Percentiles rank a stretch among this genome's conserved stretches.
These are phyloP conservation scores for Penicillium antarcticum DNA, from an alignment of 495 filamentous ascomycete genomes.

Conservation along the genomic window DNA sequence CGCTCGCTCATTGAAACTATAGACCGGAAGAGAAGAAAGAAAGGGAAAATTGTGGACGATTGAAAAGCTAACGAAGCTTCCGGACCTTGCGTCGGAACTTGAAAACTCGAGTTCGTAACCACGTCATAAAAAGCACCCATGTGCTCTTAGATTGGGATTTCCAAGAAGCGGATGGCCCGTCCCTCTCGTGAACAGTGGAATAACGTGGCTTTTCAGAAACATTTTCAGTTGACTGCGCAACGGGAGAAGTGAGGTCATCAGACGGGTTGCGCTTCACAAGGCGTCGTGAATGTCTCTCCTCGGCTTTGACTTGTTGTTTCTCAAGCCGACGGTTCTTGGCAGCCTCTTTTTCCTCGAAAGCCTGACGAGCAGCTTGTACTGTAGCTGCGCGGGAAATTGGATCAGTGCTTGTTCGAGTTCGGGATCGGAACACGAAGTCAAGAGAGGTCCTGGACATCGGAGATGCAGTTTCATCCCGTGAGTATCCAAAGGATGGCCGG, in stretches of 20 bases:
- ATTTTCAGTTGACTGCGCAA: constrained; percentile 6
- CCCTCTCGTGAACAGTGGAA: background rate
- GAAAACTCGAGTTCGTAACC: constrained; percentile 45
- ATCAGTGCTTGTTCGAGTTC: constrained; percentile 44
- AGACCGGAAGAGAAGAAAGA: background rate
- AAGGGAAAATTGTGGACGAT: background rate
- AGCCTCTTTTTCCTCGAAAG: constrained; percentile 58
- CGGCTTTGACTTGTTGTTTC: constrained; percentile 50
- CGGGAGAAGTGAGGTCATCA: constrained; percentile 10
- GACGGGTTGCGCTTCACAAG: constrained; percentile 27
- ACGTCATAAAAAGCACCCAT: constrained; percentile 48
- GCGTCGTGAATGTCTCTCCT: constrained; percentile 39
- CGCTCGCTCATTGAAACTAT: constrained; percentile 8
- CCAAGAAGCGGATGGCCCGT: constrained; percentile 20
- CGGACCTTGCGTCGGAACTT: constrained; percentile 40
- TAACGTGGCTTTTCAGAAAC: constrained; percentile 13
- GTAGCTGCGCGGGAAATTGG: constrained; percentile 51
- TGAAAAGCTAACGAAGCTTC: constrained; percentile 22
- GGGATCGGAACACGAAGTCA: constrained; percentile 54
- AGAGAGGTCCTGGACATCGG: constrained; percentile 53
- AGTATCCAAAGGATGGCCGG: constrained; percentile 48
- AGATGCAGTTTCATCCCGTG: constrained; percentile 44
- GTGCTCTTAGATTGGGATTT: constrained; percentile 41
- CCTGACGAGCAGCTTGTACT: constrained; percentile 52
- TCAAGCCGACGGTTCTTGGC: constrained; percentile 55